phyloP scores from a whole-genome alignment of 2,329 filamentous ascomycete species.

The Pseudogymnoascus sp. region DNA sequence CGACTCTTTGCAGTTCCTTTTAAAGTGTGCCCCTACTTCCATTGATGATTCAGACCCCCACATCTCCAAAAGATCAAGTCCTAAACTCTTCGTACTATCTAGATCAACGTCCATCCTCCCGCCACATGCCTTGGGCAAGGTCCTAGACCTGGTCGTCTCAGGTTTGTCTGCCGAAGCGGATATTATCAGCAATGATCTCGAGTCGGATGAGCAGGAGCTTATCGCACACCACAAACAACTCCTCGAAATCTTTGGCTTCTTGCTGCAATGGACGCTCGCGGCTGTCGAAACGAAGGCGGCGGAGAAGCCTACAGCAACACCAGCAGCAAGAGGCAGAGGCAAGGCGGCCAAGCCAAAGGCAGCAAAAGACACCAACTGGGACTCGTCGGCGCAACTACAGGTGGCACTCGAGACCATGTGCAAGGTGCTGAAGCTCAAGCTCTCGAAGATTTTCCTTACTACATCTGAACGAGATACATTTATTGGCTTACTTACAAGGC shows the following conservation, averaged over 20 bases:
- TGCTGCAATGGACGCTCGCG: conserved; percentile 90
- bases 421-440: conserved; percentile 87
- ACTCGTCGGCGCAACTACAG: conserved; percentile 81
- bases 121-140: conserved; percentile 76
- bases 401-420: conserved; percentile 88
- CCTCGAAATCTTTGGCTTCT: conserved; percentile 87
- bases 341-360: conserved; percentile 69
- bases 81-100: conserved; percentile 55
- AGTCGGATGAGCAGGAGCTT: conserved; percentile 82
- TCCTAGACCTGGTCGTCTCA: conserved; percentile 83
- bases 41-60: conserved; percentile 23
- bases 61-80: conserved; percentile 36
- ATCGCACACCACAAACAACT: conserved; percentile 82
- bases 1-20: conserved; percentile 87
- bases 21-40: conserved; percentile 77
- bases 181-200: conserved; percentile 73
- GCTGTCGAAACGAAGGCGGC: conserved; percentile 91
- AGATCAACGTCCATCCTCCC: conserved; percentile 78
- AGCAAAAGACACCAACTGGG: conserved; percentile 72
- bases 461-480: conserved; percentile 96
- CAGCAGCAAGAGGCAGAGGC: conserved; percentile 62
- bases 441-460: conserved; percentile 87
- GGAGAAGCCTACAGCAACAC: conserved; percentile 71
- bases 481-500: conserved; percentile 80
- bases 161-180: conserved; percentile 81